These are phyloP conservation scores for Verruconis gallopava DNA, from an alignment of 2,329 filamentous ascomycete species.

Conservation along the genomic window DNA sequence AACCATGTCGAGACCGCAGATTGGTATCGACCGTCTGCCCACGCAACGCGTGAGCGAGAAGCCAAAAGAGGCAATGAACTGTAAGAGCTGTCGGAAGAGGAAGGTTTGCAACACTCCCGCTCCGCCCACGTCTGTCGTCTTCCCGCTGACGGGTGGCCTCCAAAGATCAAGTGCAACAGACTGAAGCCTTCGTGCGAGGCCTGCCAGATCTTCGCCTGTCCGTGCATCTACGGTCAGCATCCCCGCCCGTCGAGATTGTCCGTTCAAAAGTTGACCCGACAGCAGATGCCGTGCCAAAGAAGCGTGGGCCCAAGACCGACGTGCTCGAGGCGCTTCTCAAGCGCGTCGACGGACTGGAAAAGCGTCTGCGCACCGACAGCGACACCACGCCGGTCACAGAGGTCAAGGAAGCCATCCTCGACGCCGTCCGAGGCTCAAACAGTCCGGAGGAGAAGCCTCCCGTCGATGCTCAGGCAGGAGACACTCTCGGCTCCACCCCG, in stretches of 20 bases:
- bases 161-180: constrained; percentile 82
- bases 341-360: constrained; percentile 73
- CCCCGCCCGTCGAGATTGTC: constrained; percentile 2
- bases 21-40: constrained; percentile 68
- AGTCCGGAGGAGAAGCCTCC: too few relatives aligned
- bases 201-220: constrained; percentile 78
- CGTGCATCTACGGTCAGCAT: constrained; percentile 67
- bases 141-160: constrained; percentile 3
- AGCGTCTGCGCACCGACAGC: constrained; percentile 50
- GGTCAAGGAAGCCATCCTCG: constrained; percentile 6
- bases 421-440: constrained; percentile 2
- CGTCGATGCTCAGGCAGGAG: too few relatives aligned
- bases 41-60: constrained; percentile 59
- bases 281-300: constrained; percentile 75
- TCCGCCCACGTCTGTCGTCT: constrained; percentile 9
- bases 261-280: constrained; percentile 1
- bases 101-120: constrained; percentile 48
- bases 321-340: constrained; percentile 75
- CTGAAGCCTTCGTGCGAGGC: constrained; percentile 75
- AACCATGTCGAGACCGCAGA: constrained; percentile 43
- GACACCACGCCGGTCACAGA: constrained; percentile 17
- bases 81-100: constrained; percentile 84
- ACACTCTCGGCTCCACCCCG: too few relatives aligned
- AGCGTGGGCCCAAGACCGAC: constrained; percentile 80
- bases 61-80: constrained; percentile 85